phyloP scores from a whole-genome alignment of 2,329 filamentous ascomycete species.

The Metarhizium robertsii region DNA sequence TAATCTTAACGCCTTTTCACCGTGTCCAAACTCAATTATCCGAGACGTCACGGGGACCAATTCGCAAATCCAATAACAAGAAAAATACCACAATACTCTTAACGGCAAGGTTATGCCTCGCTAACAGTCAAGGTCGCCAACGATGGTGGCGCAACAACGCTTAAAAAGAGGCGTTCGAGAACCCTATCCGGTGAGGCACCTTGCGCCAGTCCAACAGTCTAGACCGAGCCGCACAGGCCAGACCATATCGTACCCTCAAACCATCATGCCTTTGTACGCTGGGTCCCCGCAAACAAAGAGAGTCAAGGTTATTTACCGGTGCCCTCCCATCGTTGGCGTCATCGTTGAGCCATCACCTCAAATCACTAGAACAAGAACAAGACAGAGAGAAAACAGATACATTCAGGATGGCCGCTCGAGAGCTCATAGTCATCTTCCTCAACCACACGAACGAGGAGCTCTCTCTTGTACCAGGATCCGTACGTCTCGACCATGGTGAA shows the following conservation, averaged over 20 bases:
- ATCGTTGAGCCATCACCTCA: background rate
- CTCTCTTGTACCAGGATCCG: background rate
- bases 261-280: background rate
- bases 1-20: background rate
- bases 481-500: constrained; percentile 1
- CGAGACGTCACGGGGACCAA: background rate
- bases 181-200: background rate
- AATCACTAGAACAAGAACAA: background rate
- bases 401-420: background rate
- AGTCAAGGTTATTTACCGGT: background rate
- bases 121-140: background rate
- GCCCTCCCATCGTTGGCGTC: background rate
- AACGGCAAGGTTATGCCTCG: background rate
- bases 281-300: background rate
- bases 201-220: background rate
- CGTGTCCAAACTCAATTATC: background rate
- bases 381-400: background rate
- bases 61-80: background rate
- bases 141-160: background rate
- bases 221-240: background rate
- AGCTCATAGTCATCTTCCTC: constrained; percentile 2
- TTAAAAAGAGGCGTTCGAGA: background rate
- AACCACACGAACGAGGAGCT: constrained; percentile 4
- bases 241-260: background rate
- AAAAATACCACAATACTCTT: background rate